These are phyloP conservation scores for Vanrija humicola DNA, from an alignment of 1,284 basidiomycete genomes.

Conservation along the genomic window DNA sequence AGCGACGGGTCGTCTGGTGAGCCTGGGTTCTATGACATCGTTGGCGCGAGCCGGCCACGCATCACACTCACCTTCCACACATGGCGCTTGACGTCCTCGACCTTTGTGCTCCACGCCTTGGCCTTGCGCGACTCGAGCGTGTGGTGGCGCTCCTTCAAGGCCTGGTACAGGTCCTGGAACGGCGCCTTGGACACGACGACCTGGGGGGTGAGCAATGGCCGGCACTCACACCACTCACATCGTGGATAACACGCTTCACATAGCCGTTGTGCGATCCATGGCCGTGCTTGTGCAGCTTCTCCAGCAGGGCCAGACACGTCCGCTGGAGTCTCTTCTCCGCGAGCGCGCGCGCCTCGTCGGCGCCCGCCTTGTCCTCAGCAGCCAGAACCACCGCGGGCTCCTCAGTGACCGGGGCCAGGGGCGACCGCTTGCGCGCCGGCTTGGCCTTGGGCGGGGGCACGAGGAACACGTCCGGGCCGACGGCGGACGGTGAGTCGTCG, in stretches of 20 bases:
- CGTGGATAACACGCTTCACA: conserved; percentile 80
- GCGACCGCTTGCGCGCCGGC: conserved; percentile 26
- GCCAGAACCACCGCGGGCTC: conserved; percentile 5
- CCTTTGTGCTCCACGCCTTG: conserved; percentile 65
- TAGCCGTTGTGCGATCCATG: conserved; percentile 77
- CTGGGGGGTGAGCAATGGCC: conserved; percentile 8
- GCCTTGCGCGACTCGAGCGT: conserved; percentile 77
- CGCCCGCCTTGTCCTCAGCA: conserved; percentile 9
- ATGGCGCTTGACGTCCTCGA: conserved; percentile 48
- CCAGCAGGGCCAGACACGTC: conserved; percentile 73
- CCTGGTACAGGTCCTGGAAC: conserved; percentile 86
- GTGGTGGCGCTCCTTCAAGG: conserved; percentile 77
- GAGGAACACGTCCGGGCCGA: conserved; percentile 1
- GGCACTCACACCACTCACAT: conserved; percentile 48
- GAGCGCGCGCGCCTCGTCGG: conserved; percentile 5
- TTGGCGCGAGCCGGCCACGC: conserved; percentile 3
- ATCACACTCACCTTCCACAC: conserved; percentile 45
- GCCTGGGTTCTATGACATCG: conserved; percentile 16
- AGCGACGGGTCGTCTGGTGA: conserved; percentile 26
- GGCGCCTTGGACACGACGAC: conserved; percentile 66
- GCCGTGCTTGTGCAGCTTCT: conserved; percentile 77
- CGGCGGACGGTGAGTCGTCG: conserved; percentile 6
- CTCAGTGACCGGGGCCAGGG: conserved; percentile 22
- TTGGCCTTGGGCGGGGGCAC: conserved; percentile 5
- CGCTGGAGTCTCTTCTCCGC: conserved; percentile 60